A percentile compares a stretch with the other conserved stretches of the same genome.
Evolutionary conservation across 371 early-diverging fungal genomes (phyloP).

Genomic region (Mucor racemosus): DNA sequence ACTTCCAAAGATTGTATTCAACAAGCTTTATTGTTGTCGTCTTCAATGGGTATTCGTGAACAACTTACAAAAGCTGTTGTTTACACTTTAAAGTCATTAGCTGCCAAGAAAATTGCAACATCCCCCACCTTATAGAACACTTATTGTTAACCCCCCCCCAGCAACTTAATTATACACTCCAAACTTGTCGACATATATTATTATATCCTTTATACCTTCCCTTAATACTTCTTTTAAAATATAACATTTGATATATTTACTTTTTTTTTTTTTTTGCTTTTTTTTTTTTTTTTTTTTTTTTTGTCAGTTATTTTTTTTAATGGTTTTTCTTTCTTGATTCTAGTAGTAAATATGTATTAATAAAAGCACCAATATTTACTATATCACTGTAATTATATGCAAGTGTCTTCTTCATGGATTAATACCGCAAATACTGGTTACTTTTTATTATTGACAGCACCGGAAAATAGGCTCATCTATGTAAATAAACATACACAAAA

Average conservation of each 20-base stretch:
- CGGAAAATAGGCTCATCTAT: neutral
- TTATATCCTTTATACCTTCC: constrained; percentile 1
- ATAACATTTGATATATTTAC: neutral
- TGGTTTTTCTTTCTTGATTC: neutral
- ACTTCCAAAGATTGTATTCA: constrained; percentile 41
- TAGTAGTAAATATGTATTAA: neutral
- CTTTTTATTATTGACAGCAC: neutral
- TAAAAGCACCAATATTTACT: neutral
- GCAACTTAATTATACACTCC: neutral
- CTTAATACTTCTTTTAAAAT: neutral
- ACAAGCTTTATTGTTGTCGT: constrained; percentile 34
- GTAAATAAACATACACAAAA: neutral
- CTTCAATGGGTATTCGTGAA: constrained; percentile 26
- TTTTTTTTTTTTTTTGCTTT: neutral
- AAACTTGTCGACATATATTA: neutral
- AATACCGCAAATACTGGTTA: neutral
- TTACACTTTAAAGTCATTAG: constrained; percentile 16
- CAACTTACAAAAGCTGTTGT: constrained; percentile 13
- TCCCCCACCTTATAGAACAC: neutral
- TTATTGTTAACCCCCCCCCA: too few species aligned
- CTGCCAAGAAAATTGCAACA: constrained; percentile 12
- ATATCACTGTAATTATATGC: neutral
- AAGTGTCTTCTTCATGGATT: too few species aligned
- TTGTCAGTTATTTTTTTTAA: neutral
- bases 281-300: neutral